A percentile compares a stretch with the other conserved stretches of the same genome.
phyloP scores from a whole-genome alignment of 345 rosid species.

The Schrenkiella parvula region DNA sequence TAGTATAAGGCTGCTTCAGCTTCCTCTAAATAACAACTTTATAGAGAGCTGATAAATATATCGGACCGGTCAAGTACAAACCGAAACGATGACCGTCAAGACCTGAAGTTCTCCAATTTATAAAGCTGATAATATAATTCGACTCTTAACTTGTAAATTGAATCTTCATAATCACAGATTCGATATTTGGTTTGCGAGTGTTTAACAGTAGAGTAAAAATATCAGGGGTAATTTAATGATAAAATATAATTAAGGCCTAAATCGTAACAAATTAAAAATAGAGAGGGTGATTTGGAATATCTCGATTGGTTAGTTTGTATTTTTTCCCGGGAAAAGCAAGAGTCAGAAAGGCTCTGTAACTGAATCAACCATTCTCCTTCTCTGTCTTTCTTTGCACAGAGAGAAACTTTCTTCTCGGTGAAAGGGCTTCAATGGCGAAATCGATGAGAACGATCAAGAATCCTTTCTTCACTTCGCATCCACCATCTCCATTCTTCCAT shows the following conservation, averaged over 20 bases:
- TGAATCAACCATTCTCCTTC: conserved; percentile 5
- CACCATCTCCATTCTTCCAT: conserved; percentile 43
- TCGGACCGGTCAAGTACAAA: background rate
- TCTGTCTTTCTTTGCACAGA: background rate
- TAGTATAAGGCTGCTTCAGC: background rate
- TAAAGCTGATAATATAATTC: background rate
- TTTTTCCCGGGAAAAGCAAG: conserved; percentile 15
- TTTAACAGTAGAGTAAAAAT: background rate
- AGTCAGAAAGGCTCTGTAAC: conserved; percentile 19
- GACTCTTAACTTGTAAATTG: background rate
- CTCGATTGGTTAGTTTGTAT: background rate
- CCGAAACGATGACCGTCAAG: background rate
- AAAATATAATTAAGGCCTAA: background rate
- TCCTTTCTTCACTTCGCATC: conserved; percentile 31
- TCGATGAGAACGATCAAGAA: conserved; percentile 44
- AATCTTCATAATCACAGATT: background rate
- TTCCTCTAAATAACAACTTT: background rate
- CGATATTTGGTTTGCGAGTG: background rate
- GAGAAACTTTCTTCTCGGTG: background rate
- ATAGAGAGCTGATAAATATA: background rate
- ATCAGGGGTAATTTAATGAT: background rate
- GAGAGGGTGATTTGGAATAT: background rate
- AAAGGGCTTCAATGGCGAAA: conserved; percentile 50
- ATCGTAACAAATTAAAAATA: background rate
- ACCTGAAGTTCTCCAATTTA: background rate